Evolutionary conservation across 2,329 filamentous ascomycete genomes (phyloP), one percentile per base, ranked within the genome.

Genomic region (Colletotrichum australisinense): DNA sequence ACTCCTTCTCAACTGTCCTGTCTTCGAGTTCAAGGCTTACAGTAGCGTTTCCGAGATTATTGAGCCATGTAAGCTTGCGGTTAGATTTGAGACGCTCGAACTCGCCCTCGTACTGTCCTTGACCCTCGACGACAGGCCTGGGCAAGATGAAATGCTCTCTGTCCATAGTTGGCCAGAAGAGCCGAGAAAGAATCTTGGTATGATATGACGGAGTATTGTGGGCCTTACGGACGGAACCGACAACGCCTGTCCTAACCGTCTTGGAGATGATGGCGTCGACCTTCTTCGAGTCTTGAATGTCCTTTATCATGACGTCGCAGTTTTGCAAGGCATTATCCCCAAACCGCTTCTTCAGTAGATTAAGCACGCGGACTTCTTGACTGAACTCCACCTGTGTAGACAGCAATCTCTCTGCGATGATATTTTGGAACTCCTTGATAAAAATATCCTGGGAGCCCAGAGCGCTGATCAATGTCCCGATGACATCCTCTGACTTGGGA

Each of bases 281-380:
- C 55, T 90, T 89, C 74, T 89, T 88, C 1, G 95, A 97, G 79
- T 98, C 95, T 76, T 93, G 89, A 46, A 98, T 93, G 80, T 99
- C 97, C 75, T 93, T 94, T 70, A 99, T 90, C 97, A 99, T 99
- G 78, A 99, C 97, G 80, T 99, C 96, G 82, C 95, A 98, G 62
- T 94, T 94, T 80, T 98, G 97, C 58, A 99, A 86, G 19, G 94
- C 92, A 32, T 90, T 88, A 76, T 98, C 95, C 28, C 96, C 96
- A 69, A 98, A 95, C 9, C 95, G 92, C 74, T 94, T 89, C 84
- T 98, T 98, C 72, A 99, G 88, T 11, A 98, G 88, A 70, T 96
- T 92, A 6, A 98, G 88, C 5, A 98, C 93, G 68, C 93, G 93
- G 67, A 94, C 90, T 82, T 93, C 97, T 81, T 95, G 95, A 73